These are phyloP conservation scores for Diplodia sapinea DNA, from an alignment of 2,329 filamentous ascomycete species.

Conservation along the genomic window DNA sequence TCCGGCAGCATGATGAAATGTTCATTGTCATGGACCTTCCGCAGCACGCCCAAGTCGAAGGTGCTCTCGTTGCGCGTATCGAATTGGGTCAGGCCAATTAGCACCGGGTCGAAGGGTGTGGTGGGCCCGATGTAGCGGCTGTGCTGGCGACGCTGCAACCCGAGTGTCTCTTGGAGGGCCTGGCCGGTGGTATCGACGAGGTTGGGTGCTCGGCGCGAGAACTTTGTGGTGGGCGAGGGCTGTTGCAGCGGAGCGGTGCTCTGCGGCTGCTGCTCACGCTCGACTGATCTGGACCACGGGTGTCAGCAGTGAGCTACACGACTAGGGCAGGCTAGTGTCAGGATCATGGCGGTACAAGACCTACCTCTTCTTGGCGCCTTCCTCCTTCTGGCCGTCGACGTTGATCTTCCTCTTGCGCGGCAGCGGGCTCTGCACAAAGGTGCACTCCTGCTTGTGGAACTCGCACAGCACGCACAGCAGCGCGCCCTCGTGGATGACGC, in stretches of 20 bases:
- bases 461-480: constrained; percentile 76
- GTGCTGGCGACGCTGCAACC: constrained; percentile 77
- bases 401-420: constrained; percentile 81
- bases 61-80: constrained; percentile 82
- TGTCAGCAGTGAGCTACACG: constrained; percentile 24
- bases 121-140: constrained; percentile 85
- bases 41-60: constrained; percentile 65
- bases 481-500: constrained; percentile 78
- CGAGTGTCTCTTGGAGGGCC: constrained; percentile 60
- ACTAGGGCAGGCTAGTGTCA: background rate
- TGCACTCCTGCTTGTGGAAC: constrained; percentile 78
- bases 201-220: constrained; percentile 34
- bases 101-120: constrained; percentile 81
- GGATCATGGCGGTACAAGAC: constrained; percentile 40
- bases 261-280: constrained; percentile 40
- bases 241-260: constrained; percentile 37
- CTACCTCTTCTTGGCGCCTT: constrained; percentile 72
- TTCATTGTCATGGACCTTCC: constrained; percentile 77
- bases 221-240: constrained; percentile 33
- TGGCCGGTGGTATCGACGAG: constrained; percentile 42
- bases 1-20: constrained; percentile 83
- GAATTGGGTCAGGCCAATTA: constrained; percentile 80
- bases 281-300: constrained; percentile 43
- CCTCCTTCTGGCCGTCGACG: constrained; percentile 66
- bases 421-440: constrained; percentile 75